Conservation (phyloP, 768 basidiomycete genomes). For the Clavulina sp. region DNA sequence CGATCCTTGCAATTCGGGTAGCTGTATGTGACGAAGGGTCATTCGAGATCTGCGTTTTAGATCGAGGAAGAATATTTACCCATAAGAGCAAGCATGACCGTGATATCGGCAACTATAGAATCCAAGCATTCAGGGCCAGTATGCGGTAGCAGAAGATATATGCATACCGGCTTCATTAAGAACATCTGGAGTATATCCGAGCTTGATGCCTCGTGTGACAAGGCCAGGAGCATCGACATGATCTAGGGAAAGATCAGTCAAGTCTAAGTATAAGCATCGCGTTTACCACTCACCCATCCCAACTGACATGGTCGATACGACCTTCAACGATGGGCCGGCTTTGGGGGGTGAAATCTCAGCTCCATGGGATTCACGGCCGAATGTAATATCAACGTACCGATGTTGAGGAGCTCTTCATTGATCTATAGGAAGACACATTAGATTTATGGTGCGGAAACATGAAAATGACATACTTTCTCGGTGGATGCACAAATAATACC, state of each 20-base stretch:
- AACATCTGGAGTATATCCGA: slow-evolving; percentile 90
- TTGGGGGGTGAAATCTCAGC: slow-evolving; percentile 4
- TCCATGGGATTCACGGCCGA: not conserved
- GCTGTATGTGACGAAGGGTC: no score
- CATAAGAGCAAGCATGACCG: slow-evolving; percentile 86
- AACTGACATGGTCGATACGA: slow-evolving; percentile 89
- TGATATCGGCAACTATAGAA: slow-evolving; percentile 71
- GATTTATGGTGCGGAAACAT: not conserved
- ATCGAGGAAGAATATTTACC: no score
- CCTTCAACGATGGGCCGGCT: slow-evolving; percentile 60
- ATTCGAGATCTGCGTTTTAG: no score
- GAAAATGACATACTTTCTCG: slow-evolving; percentile 38
- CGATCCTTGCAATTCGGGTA: slow-evolving; percentile 54
- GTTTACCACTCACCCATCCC: slow-evolving; percentile 44
- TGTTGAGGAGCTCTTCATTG: slow-evolving; percentile 51
- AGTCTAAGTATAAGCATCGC: not conserved
- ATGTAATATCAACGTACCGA: slow-evolving; percentile 20
- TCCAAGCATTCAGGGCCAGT: not conserved
- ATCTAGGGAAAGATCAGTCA: slow-evolving; percentile 31
- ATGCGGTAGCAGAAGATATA: not conserved
- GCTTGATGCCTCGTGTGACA: slow-evolving; percentile 39
- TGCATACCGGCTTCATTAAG: slow-evolving; percentile 69
- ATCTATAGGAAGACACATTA: slow-evolving; percentile 27
- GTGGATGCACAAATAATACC: slow-evolving; percentile 45
- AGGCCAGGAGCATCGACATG: slow-evolving; percentile 54